A percentile compares a stretch with the other conserved stretches of the same genome.
phyloP scores from a whole-genome alignment of 2,329 filamentous ascomycete genomes.

The Aspergillus pseudotamarii region DNA sequence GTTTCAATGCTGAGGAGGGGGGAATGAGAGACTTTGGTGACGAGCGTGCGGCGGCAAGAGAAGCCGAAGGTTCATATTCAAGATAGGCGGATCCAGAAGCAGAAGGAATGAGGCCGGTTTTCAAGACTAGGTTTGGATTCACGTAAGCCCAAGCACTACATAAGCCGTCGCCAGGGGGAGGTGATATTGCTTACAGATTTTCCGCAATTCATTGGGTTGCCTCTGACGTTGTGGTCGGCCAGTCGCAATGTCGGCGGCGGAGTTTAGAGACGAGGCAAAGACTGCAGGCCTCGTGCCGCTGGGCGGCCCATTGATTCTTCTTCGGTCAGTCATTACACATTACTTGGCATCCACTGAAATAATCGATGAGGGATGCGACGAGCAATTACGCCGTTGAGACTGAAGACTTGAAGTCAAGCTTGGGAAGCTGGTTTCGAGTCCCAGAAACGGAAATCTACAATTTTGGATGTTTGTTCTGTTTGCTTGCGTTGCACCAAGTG shows the following conservation, averaged over 20 bases:
- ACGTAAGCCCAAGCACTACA: constrained; percentile 18
- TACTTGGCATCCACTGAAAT: constrained; percentile 16
- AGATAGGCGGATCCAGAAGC: constrained; percentile 85
- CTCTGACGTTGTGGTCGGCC: constrained; percentile 60
- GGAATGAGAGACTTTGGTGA: constrained; percentile 53
- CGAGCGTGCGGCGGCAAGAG: constrained; percentile 47
- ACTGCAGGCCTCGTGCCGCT: constrained; percentile 75
- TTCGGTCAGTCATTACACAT: constrained; percentile 73
- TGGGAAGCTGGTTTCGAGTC: constrained; percentile 14
- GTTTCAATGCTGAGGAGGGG: constrained; percentile 73
- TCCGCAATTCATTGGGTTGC: constrained; percentile 72
- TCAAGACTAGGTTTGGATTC: constrained; percentile 64
- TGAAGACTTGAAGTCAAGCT: constrained; percentile 5
- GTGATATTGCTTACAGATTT: constrained; percentile 69
- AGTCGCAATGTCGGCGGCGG: constrained; percentile 51
- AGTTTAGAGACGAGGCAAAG: constrained; percentile 56
- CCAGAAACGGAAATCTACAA: constrained; percentile 40
- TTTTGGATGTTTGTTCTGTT: constrained; percentile 44
- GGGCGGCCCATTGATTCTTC: constrained; percentile 85
- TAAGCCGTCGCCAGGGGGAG: background rate
- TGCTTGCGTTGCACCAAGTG: constrained; percentile 23
- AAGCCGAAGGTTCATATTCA: constrained; percentile 54
- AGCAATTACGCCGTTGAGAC: constrained; percentile 11
- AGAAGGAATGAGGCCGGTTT: constrained; percentile 88
- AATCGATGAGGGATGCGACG: constrained; percentile 7